Conservation (phyloP, 2,329 filamentous ascomycete species). For the Coleophoma cylindrospora region DNA sequence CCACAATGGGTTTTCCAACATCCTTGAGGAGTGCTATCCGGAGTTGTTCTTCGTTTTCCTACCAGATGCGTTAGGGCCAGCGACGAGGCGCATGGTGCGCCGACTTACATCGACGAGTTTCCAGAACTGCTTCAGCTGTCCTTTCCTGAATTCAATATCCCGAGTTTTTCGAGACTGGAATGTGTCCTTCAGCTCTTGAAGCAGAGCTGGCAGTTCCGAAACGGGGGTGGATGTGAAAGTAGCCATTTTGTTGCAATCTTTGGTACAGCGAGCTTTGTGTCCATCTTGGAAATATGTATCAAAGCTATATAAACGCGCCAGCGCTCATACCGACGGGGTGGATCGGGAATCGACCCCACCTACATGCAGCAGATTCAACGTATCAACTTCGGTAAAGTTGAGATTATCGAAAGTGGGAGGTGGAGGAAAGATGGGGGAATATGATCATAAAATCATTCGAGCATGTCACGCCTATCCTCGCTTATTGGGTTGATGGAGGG, state of each 20-base stretch:
- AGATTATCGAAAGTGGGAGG: background rate
- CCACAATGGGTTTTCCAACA: too few relatives aligned
- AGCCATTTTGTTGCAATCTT: background rate
- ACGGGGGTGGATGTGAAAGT: background rate
- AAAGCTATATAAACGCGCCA: background rate
- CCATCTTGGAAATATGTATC: too few relatives aligned
- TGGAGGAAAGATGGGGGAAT: background rate
- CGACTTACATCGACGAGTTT: background rate
- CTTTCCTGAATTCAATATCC: background rate
- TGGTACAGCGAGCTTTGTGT: background rate
- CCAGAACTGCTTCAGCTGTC: conserved; percentile 1
- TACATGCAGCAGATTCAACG: background rate
- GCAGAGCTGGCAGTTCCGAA: background rate
- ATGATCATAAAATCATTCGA: background rate
- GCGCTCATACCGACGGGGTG: background rate
- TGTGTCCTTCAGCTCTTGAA: too few relatives aligned
- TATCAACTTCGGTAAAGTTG: background rate
- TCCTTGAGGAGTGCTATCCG: too few relatives aligned
- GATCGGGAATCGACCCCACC: background rate
- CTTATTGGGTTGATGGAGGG: background rate
- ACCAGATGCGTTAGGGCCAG: too few relatives aligned
- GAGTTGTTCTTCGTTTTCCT: too few relatives aligned
- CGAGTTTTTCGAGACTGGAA: background rate
- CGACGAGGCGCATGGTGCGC: background rate
- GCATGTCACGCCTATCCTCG: background rate